Percentiles rank a stretch among this genome's conserved stretches.
Conservation (phyloP, 768 basidiomycete species). For the Pseudohyphozyma bogoriensis region DNA sequence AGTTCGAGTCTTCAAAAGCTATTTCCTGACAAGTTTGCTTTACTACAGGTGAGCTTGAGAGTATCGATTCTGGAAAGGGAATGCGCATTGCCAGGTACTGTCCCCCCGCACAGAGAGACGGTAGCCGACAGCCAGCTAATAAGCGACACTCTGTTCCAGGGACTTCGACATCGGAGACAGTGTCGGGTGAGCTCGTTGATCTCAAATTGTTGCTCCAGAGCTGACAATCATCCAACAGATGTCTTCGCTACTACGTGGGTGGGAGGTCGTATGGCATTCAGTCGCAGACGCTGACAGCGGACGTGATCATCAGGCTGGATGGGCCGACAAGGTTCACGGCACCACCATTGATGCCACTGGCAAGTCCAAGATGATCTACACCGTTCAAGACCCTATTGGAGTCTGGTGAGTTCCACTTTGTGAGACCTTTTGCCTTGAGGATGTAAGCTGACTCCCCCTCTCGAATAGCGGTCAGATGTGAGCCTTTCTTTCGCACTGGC, state of each 20-base stretch:
- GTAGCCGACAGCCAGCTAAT: too few relatives aligned
- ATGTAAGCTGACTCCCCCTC: not conserved
- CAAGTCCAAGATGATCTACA: conserved; percentile 64
- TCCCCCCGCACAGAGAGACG: too few relatives aligned
- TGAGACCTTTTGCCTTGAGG: too few relatives aligned
- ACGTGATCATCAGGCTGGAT: conserved; percentile 93
- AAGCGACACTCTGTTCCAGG: not conserved
- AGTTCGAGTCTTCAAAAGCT: not conserved
- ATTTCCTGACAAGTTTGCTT: not conserved
- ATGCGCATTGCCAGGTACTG: conserved; percentile 36
- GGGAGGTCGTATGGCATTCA: not conserved
- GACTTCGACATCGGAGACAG: conserved; percentile 36
- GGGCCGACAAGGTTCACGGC: conserved; percentile 64
- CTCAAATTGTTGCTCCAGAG: conserved; percentile 27
- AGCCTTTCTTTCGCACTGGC: too few relatives aligned
- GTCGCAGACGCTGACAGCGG: not conserved
- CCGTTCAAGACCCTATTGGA: conserved; percentile 81
- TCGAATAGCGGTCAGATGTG: not conserved
- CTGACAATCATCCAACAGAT: conserved; percentile 10
- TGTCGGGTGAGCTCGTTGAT: conserved; percentile 28
- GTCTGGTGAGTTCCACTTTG: conserved; percentile 51
- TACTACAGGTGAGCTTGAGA: conserved; percentile 34
- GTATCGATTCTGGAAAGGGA: conserved; percentile 38
- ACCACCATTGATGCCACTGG: conserved; percentile 70
- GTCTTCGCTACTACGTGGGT: not conserved